These are phyloP conservation scores for Sclerotiophoma versabilis DNA, from an alignment of 2,329 filamentous ascomycete genomes.

Conservation along the genomic window DNA sequence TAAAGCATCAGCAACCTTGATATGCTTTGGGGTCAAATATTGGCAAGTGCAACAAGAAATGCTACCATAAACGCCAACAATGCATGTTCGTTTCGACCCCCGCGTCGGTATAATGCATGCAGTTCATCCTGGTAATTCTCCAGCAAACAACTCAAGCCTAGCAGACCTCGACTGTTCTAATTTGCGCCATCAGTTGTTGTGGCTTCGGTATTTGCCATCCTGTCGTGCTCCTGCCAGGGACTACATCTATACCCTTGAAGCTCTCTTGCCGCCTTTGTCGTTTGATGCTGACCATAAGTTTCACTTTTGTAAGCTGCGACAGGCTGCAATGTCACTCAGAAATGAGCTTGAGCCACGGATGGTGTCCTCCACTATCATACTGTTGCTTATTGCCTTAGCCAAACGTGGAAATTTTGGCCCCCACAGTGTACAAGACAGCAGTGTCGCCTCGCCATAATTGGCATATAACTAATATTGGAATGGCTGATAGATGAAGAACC, in stretches of 20 bases:
- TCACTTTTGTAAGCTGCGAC: too few relatives aligned
- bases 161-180: neutral
- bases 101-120: neutral
- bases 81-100: neutral
- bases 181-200: neutral
- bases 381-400: neutral
- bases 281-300: too few relatives aligned
- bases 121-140: neutral
- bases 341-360: neutral
- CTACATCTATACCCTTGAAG: too few relatives aligned
- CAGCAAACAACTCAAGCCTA: too few relatives aligned
- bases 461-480: conserved; percentile 2
- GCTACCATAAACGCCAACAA: neutral
- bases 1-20: neutral
- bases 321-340: neutral
- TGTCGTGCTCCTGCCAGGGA: neutral
- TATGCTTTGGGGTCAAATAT: neutral
- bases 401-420: neutral
- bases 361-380: neutral
- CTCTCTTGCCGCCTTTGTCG: too few relatives aligned
- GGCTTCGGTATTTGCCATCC: neutral
- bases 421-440: neutral
- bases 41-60: neutral
- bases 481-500: neutral
- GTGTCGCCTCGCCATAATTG: neutral